These are phyloP conservation scores for Hypoxylon sp. DNA, from an alignment of 2,329 filamentous ascomycete genomes.

Conservation along the genomic window DNA sequence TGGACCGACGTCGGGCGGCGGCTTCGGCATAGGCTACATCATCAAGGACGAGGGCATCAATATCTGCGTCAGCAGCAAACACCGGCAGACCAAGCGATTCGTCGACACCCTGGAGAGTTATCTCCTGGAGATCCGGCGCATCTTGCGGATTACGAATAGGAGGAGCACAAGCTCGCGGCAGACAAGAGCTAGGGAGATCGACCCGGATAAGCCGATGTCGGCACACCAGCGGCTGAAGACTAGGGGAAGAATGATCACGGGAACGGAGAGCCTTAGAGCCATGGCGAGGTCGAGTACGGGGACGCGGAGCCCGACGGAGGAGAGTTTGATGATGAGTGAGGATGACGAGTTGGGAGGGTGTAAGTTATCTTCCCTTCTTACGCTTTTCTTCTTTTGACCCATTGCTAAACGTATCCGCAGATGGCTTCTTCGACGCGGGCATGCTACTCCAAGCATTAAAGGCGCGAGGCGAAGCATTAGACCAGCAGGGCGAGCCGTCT, in stretches of 20 bases:
- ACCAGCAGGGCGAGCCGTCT: conserved; percentile 60
- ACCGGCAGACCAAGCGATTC: conserved; percentile 91
- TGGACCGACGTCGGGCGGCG: conserved; percentile 91
- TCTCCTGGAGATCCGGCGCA: conserved; percentile 87
- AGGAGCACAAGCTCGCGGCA: conserved; percentile 58
- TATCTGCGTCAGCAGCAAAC: conserved; percentile 93
- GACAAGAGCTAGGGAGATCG: conserved; percentile 67
- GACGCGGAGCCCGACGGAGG: conserved; percentile 72
- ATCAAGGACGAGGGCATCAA: conserved; percentile 94
- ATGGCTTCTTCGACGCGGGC: conserved; percentile 97
- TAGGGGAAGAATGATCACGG: conserved; percentile 78
- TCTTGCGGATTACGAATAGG: conserved; percentile 76
- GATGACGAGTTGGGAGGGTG: conserved; percentile 93
- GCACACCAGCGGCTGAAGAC: conserved; percentile 70
- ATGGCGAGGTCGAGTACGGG: conserved; percentile 60
- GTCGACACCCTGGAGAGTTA: conserved; percentile 92
- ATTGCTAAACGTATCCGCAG: too few relatives aligned
- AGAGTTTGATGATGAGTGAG: conserved; percentile 80
- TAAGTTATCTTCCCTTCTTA: conserved; percentile 69
- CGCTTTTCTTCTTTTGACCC: conserved; percentile 19
- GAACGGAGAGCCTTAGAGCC: conserved; percentile 59
- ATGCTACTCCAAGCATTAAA: conserved; percentile 93
- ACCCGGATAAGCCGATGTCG: conserved; percentile 53
- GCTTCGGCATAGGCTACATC: conserved; percentile 98
- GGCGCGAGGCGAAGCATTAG: conserved; percentile 70